A percentile compares a stretch with the other conserved stretches of the same genome.
Evolutionary conservation across 169 alveolate species (phyloP).

Genomic region (Babesia bigemina): DNA sequence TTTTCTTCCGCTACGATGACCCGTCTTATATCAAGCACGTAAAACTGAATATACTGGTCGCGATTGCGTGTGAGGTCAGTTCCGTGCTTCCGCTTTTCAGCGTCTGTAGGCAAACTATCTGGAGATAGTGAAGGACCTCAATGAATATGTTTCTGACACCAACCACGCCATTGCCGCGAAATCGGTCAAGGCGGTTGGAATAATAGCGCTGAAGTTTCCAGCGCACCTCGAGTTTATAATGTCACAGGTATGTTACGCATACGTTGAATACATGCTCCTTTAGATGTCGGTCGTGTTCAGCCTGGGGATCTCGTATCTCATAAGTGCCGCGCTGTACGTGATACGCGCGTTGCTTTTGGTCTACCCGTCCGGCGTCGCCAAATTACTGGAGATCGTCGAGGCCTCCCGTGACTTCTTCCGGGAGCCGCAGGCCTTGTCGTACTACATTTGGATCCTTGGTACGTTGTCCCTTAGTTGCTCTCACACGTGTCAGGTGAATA

Average conservation of each 20-base stretch:
- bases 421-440: constrained; percentile 31
- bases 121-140: constrained; percentile 87
- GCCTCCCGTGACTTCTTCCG: constrained; percentile 41
- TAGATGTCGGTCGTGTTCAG: constrained; percentile 59
- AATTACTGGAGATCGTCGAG: constrained; percentile 47
- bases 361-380: constrained; percentile 27
- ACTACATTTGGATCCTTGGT: constrained; percentile 60
- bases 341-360: constrained; percentile 36
- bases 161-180: constrained; percentile 89
- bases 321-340: constrained; percentile 32
- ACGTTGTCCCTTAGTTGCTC: constrained; percentile 44
- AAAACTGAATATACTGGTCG: constrained; percentile 79
- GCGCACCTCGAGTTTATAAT: constrained; percentile 79
- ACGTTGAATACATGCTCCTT: constrained; percentile 66
- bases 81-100: not conserved
- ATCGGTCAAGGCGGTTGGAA: constrained; percentile 89
- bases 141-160: constrained; percentile 93
- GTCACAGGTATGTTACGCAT: constrained; percentile 75
- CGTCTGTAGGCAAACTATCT: constrained; percentile 77
- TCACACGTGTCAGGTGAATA: constrained; percentile 76
- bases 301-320: constrained; percentile 33
- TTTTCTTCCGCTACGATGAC: constrained; percentile 83
- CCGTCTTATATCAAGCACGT: constrained; percentile 82
- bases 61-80: constrained; percentile 79
- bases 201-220: constrained; percentile 87